phyloP scores from a whole-genome alignment of 345 rosid species.

The Brassica incana region DNA sequence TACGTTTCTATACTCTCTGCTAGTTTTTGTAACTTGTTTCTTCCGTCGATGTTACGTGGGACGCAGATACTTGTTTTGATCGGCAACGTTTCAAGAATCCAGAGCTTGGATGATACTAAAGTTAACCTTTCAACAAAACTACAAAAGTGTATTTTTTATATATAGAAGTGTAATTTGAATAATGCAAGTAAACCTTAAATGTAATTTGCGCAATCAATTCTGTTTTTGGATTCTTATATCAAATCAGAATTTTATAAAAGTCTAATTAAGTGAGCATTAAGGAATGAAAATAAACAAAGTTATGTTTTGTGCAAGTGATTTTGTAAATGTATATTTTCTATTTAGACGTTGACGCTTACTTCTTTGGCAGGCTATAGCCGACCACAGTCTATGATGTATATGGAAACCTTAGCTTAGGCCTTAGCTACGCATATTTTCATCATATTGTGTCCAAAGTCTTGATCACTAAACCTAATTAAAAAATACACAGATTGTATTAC shows the following conservation, averaged over 20 bases:
- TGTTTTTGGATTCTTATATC: neutral
- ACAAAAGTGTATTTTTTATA: neutral
- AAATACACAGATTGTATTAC: neutral
- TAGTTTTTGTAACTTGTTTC: conserved; percentile 25
- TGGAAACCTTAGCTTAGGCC: neutral
- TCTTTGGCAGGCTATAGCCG: neutral
- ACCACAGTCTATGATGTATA: neutral
- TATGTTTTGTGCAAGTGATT: neutral
- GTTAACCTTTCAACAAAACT: conserved; percentile 18
- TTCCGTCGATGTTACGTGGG: conserved; percentile 28
- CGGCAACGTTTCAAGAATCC: conserved; percentile 3
- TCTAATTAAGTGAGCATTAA: conserved; percentile 2
- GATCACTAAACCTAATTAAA: neutral
- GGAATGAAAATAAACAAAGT: neutral
- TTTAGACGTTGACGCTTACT: neutral
- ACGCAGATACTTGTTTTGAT: conserved; percentile 15
- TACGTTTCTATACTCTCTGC: conserved; percentile 2
- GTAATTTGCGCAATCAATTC: neutral
- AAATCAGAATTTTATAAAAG: neutral
- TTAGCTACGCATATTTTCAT: neutral
- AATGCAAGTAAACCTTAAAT: neutral
- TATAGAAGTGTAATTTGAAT: neutral
- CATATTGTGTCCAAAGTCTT: neutral
- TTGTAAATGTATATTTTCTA: neutral
- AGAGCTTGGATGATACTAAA: neutral